Evolutionary conservation across 768 basidiomycete species (phyloP).

Genomic region (Hygrocybe punicea): DNA sequence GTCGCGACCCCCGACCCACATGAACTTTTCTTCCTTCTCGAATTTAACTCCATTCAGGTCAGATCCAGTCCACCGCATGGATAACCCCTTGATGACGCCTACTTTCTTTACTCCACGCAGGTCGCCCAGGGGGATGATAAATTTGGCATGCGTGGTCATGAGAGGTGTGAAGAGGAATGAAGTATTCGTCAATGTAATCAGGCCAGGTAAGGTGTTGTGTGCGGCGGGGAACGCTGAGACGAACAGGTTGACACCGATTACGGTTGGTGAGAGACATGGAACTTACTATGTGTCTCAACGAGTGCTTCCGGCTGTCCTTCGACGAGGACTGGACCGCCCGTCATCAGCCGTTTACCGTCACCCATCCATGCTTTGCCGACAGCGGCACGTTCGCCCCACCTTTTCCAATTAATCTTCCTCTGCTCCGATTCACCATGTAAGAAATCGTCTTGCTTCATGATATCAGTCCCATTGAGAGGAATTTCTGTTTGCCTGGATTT

Average conservation of each 20-base stretch:
- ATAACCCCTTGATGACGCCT: slow-evolving; percentile 51
- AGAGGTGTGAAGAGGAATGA: slow-evolving; percentile 56
- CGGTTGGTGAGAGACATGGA: too few relatives aligned
- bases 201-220: slow-evolving; percentile 45
- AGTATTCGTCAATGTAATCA: slow-evolving; percentile 54
- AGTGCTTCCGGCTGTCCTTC: slow-evolving; percentile 30
- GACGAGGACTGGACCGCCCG: slow-evolving; percentile 39
- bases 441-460: background rate
- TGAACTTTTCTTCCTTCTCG: slow-evolving; percentile 52
- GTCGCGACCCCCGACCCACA: slow-evolving; percentile 59
- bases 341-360: slow-evolving; percentile 42
- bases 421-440: slow-evolving; percentile 4
- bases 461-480: background rate
- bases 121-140: slow-evolving; percentile 44
- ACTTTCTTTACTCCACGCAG: slow-evolving; percentile 58
- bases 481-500: slow-evolving; percentile 12
- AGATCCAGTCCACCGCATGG: slow-evolving; percentile 42
- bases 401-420: slow-evolving; percentile 49
- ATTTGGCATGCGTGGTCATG: slow-evolving; percentile 42
- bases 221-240: too few relatives aligned
- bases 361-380: slow-evolving; percentile 44
- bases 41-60: slow-evolving; percentile 25
- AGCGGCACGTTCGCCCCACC: slow-evolving; percentile 50
- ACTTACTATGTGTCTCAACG: too few relatives aligned
- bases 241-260: too few relatives aligned